These are phyloP conservation scores for Starmerella roubikii DNA, from an alignment of 805 yeast species.

Conservation along the genomic window DNA sequence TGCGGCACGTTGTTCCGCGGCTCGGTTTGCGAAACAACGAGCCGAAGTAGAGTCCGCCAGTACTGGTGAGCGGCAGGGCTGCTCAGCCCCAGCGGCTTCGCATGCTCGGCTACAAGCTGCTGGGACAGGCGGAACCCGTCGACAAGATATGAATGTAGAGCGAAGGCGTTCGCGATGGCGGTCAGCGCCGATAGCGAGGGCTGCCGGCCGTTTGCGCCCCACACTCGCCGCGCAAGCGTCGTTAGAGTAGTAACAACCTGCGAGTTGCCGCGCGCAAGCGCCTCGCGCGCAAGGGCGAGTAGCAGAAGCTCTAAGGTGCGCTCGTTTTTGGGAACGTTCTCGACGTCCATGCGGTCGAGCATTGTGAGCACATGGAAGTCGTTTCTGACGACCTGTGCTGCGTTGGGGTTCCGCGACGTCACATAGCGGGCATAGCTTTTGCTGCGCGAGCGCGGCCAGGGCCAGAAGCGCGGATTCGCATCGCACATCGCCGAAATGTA, in stretches of 20 bases:
- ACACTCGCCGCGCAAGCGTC: constrained; percentile 12
- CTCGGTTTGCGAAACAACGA: constrained; percentile 12
- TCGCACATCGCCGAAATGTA: constrained; percentile 25
- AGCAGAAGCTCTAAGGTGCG: constrained; percentile 25
- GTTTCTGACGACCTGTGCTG: background rate
- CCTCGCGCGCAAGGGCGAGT: constrained; percentile 23
- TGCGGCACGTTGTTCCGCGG: constrained; percentile 12
- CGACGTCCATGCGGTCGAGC: constrained; percentile 13
- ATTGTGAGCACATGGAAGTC: constrained; percentile 1
- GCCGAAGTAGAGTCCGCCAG: constrained; percentile 21
- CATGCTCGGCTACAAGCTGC: constrained; percentile 11
- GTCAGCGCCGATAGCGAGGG: constrained; percentile 19
- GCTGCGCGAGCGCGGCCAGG: constrained; percentile 12
- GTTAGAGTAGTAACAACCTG: background rate
- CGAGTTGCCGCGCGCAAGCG: background rate
- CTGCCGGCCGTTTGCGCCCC: constrained; percentile 18
- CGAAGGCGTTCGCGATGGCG: constrained; percentile 22
- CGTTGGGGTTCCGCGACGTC: background rate
- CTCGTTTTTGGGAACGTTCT: constrained; percentile 23
- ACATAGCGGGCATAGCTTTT: constrained; percentile 1
- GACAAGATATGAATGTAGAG: constrained; percentile 17
- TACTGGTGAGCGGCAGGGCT: constrained; percentile 11
- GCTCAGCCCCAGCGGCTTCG: constrained; percentile 11
- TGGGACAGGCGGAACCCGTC: constrained; percentile 20
- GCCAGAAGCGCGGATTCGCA: constrained; percentile 23